A percentile compares a stretch with the other conserved stretches of the same genome.
phyloP scores from a whole-genome alignment of 805 yeast genomes.

The Metschnikowia sp. region DNA sequence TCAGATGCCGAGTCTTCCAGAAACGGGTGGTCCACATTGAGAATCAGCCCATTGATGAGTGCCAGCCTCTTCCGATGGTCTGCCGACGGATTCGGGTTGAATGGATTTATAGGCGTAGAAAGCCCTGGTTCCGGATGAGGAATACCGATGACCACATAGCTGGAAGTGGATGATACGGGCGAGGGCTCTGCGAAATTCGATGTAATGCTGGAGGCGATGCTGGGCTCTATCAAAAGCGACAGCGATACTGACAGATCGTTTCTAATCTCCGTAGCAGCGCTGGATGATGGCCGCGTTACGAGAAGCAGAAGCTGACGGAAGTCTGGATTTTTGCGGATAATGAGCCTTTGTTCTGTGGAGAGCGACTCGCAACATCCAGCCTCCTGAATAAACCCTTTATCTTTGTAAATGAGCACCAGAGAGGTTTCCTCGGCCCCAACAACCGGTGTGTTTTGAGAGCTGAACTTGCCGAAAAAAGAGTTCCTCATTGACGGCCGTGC shows the following conservation, averaged over 20 bases:
- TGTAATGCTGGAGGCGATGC: slow-evolving; percentile 14
- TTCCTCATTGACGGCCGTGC: slow-evolving; percentile 30
- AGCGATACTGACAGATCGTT: slow-evolving; percentile 34
- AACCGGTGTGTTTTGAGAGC: slow-evolving; percentile 12
- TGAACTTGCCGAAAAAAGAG: slow-evolving; percentile 41
- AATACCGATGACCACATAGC: slow-evolving; percentile 38
- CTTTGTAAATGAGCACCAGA: slow-evolving; percentile 1
- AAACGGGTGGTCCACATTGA: slow-evolving; percentile 72
- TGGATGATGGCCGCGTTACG: slow-evolving; percentile 34
- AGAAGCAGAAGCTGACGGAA: slow-evolving; percentile 31
- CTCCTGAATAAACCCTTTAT: slow-evolving; percentile 19
- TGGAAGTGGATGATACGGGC: slow-evolving; percentile 26
- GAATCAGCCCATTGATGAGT: slow-evolving; percentile 72
- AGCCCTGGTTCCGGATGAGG: slow-evolving; percentile 38
- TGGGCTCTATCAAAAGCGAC: slow-evolving; percentile 27
- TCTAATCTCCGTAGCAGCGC: slow-evolving; percentile 14
- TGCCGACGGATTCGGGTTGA: slow-evolving; percentile 42
- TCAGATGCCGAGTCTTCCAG: slow-evolving; percentile 34
- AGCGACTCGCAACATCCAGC: slow-evolving; percentile 33
- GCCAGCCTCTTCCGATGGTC: slow-evolving; percentile 82
- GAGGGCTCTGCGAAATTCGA: slow-evolving; percentile 16
- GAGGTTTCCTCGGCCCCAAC: slow-evolving; percentile 5
- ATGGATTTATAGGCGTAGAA: slow-evolving; percentile 35
- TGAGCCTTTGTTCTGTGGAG: slow-evolving; percentile 32
- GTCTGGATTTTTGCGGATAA: slow-evolving; percentile 27